Conservation (phyloP, 1,284 basidiomycete species). For the Hypsizygus ulmarius region DNA sequence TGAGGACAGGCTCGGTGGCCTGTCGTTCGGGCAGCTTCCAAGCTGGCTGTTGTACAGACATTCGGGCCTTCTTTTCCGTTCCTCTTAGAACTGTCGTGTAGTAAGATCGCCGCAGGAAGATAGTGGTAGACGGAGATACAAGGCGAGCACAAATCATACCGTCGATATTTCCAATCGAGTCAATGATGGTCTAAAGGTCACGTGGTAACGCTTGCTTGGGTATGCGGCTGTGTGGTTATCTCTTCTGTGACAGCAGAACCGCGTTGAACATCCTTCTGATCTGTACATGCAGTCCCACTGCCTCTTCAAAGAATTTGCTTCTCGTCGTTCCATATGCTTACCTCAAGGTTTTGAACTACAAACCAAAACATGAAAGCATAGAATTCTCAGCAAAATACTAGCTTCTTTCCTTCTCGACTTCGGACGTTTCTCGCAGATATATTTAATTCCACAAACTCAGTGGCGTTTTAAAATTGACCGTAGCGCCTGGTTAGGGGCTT, state of each 20-base stretch:
- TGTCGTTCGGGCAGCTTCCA: conserved; percentile 54
- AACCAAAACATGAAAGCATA: no score
- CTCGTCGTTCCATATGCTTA: no score
- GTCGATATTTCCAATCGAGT: conserved; percentile 10
- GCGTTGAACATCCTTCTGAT: not conserved
- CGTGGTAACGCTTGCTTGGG: conserved; percentile 1
- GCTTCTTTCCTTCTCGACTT: no score
- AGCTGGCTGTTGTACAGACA: conserved; percentile 48
- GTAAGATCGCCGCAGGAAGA: conserved; percentile 19
- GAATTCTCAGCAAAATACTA: no score
- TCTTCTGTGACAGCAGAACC: no score
- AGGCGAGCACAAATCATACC: conserved; percentile 23
- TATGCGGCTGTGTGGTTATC: no score
- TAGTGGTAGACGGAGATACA: conserved; percentile 19
- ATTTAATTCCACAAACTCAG: no score
- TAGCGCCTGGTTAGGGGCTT: no score
- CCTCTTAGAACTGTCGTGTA: conserved; percentile 4
- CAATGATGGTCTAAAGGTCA: conserved; percentile 7
- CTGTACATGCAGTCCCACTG: not conserved
- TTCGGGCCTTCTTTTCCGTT: conserved; percentile 11
- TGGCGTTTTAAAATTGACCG: no score
- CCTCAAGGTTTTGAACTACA: no score
- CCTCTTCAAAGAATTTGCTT: not conserved
- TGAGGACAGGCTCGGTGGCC: conserved; percentile 64
- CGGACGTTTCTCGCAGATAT: no score